phyloP scores from a whole-genome alignment of 1,284 basidiomycete genomes.

The Cryptococcus deneoformans region DNA sequence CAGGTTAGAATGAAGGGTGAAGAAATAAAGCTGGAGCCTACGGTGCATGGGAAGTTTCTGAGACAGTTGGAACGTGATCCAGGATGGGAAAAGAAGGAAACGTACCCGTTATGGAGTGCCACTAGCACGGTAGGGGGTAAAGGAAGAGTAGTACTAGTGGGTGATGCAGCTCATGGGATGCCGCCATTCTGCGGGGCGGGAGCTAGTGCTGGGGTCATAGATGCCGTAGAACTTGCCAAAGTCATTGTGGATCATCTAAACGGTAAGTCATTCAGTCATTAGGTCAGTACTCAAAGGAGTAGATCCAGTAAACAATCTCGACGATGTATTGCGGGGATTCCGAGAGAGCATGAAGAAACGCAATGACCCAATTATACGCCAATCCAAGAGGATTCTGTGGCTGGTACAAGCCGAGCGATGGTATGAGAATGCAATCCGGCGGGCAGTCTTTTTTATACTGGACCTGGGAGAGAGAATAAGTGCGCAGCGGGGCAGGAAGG shows the following conservation, averaged over 20 bases:
- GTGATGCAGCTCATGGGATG: slow-evolving; percentile 24
- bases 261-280: background rate
- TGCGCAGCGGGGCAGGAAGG: no score
- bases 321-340: slow-evolving; percentile 7
- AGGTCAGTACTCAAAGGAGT: background rate
- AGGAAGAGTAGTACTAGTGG: slow-evolving; percentile 16
- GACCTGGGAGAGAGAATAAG: slow-evolving; percentile 8
- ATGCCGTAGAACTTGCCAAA: slow-evolving; percentile 16
- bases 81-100: slow-evolving; percentile 1
- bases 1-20: background rate
- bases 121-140: slow-evolving; percentile 9
- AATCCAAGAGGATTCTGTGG: slow-evolving; percentile 13
- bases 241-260: background rate
- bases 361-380: slow-evolving; percentile 15
- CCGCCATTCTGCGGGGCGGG: slow-evolving; percentile 25
- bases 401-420: slow-evolving; percentile 16
- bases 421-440: background rate
- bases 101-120: slow-evolving; percentile 10
- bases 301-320: slow-evolving; percentile 2
- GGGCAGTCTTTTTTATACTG: slow-evolving; percentile 11
- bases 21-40: background rate
- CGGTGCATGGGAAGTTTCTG: slow-evolving; percentile 4
- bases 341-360: background rate
- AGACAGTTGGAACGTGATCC: slow-evolving; percentile 9
- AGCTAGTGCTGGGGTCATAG: slow-evolving; percentile 18